Percentiles rank a stretch among this genome's conserved stretches.
Evolutionary conservation across 441 rosid species (phyloP).

Genomic region (Mallotus repandus): DNA sequence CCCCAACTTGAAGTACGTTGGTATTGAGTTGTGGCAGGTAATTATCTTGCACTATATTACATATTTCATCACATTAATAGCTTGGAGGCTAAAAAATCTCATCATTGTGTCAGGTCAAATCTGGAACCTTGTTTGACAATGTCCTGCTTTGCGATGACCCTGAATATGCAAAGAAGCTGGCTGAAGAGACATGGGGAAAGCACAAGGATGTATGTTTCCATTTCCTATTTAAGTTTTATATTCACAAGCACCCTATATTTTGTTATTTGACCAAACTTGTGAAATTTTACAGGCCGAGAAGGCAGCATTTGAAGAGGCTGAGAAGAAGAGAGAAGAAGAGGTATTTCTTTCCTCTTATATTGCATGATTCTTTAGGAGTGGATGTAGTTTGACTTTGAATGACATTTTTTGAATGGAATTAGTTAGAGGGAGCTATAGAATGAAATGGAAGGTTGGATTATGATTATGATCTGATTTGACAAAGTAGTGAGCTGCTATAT

Average conservation of each 20-base stretch:
- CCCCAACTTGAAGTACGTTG: conserved; percentile 86
- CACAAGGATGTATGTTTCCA: conserved; percentile 66
- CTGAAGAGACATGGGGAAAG: conserved; percentile 96
- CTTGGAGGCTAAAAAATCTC: conserved; percentile 4
- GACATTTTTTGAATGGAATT: too few species aligned
- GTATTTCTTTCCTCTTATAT: too few species aligned
- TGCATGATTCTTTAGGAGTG: too few species aligned
- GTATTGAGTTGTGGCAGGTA: conserved; percentile 98
- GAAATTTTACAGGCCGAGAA: too few species aligned
- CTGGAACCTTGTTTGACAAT: conserved; percentile 90
- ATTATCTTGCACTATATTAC: background rate
- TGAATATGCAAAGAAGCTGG: conserved; percentile 74
- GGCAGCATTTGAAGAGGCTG: too few species aligned
- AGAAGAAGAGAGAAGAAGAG: too few species aligned
- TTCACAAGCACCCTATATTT: background rate
- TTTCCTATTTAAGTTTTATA: background rate
- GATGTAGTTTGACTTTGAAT: too few species aligned
- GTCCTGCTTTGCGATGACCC: conserved; percentile 70
- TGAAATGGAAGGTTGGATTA: too few species aligned
- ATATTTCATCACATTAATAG: background rate
- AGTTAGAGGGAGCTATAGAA: too few species aligned
- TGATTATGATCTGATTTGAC: too few species aligned
- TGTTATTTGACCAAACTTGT: conserved; percentile 6
- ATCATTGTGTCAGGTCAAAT: conserved; percentile 63
- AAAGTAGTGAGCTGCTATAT: too few species aligned